A percentile compares a stretch with the other conserved stretches of the same genome.
These are phyloP conservation scores for Volvox reticuliferus DNA, from an alignment of 139 green algal species.

Conservation along the genomic window DNA sequence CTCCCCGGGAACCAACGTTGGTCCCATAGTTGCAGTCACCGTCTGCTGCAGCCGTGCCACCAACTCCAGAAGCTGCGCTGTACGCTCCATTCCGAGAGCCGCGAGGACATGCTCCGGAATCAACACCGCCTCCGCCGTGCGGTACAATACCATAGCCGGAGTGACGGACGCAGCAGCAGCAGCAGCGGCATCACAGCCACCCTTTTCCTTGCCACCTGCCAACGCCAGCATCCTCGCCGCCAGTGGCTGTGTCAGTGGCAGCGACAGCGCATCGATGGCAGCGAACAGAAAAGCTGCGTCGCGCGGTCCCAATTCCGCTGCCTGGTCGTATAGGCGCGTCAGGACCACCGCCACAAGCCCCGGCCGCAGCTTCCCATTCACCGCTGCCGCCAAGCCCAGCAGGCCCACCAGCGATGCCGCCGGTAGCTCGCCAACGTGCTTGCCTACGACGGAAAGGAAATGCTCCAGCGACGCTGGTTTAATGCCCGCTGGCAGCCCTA, in stretches of 20 bases:
- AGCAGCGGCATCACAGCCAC: no score
- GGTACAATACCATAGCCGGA: background rate
- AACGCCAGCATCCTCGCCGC: background rate
- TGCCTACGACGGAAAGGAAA: background rate
- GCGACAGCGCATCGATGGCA: background rate
- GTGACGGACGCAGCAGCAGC: background rate
- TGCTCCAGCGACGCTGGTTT: slow-evolving; percentile 4
- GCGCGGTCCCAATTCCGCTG: background rate
- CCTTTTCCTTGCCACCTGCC: background rate
- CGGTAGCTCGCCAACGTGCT: slow-evolving; percentile 18
- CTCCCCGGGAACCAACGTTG: background rate
- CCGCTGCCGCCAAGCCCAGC: slow-evolving; percentile 2
- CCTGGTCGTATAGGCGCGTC: slow-evolving; percentile 2
- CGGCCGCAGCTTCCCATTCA: background rate
- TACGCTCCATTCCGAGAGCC: background rate
- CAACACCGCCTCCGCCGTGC: background rate
- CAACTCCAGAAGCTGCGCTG: slow-evolving; percentile 8
- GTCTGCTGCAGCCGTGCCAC: slow-evolving; percentile 29
- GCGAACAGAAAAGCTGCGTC: slow-evolving; percentile 37
- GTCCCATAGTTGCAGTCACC: background rate
- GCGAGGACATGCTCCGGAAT: background rate
- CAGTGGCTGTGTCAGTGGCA: slow-evolving; percentile 24
- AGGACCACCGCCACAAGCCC: background rate
- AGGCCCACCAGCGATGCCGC: slow-evolving; percentile 16
- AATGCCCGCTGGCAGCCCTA: slow-evolving; percentile 30